Conservation (phyloP, 2,329 filamentous ascomycete genomes). For the Talaromyces sp. region DNA sequence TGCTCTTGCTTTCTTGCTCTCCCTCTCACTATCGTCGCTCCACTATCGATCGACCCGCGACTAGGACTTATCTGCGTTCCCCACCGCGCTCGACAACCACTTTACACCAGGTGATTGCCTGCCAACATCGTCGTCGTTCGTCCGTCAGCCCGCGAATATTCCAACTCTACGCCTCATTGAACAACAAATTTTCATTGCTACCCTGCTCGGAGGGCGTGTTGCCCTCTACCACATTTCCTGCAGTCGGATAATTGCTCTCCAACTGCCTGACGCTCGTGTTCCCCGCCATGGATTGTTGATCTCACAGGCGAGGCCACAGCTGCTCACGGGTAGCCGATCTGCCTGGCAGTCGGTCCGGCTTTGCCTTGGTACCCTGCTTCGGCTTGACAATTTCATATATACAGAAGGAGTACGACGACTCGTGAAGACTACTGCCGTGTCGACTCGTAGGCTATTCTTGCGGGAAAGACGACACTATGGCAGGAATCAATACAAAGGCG, state of each 20-base stretch:
- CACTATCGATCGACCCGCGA: constrained; percentile 12
- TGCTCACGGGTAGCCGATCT: constrained; percentile 42
- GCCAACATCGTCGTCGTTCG: neutral
- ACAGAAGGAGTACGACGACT: neutral
- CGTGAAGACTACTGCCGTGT: neutral
- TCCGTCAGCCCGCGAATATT: neutral
- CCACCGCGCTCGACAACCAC: constrained; percentile 9
- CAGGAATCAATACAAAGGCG: constrained; percentile 38
- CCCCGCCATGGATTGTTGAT: constrained; percentile 40
- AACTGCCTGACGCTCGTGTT: constrained; percentile 13
- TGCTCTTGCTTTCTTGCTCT: neutral
- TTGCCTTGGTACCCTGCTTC: constrained; percentile 21
- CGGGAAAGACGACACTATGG: constrained; percentile 32
- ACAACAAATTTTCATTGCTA: neutral
- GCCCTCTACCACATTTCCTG: neutral
- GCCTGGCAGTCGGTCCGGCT: constrained; percentile 43
- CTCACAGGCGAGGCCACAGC: constrained; percentile 40
- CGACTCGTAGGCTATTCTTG: constrained; percentile 12
- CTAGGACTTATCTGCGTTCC: constrained; percentile 14
- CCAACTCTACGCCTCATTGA: neutral
- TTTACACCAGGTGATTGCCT: neutral
- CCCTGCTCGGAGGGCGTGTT: neutral
- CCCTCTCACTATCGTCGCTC: constrained; percentile 1
- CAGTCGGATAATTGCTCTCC: constrained; percentile 13
- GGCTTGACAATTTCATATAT: neutral